phyloP scores from a whole-genome alignment of 768 basidiomycete species.

The Crucibulum laeve region DNA sequence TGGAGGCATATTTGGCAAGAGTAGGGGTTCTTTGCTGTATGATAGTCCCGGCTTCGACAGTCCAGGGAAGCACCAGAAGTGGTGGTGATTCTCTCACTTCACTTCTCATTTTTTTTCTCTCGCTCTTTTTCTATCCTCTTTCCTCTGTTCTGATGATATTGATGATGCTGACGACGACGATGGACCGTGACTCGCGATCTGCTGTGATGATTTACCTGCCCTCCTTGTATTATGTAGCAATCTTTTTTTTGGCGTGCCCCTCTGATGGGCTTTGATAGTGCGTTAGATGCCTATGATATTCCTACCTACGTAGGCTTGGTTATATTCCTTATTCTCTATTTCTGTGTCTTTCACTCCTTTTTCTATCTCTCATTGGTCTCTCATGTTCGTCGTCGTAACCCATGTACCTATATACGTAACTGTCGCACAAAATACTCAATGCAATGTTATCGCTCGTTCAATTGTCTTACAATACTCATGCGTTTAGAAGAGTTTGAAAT shows the following conservation, averaged over 20 bases:
- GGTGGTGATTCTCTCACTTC: constrained; percentile 49
- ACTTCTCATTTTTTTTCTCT: too few relatives aligned
- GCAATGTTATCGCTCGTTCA: too few relatives aligned
- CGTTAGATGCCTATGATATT: constrained; percentile 10
- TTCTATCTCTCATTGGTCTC: constrained; percentile 5
- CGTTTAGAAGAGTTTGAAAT: too few relatives aligned
- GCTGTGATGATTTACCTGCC: neutral
- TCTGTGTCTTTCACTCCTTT: constrained; percentile 1
- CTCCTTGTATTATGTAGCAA: neutral
- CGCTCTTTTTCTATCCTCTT: too few relatives aligned
- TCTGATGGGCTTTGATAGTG: too few relatives aligned
- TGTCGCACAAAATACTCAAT: too few relatives aligned
- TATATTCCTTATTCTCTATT: constrained; percentile 7
- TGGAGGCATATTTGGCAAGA: constrained; percentile 60
- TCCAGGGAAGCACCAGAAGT: constrained; percentile 48
- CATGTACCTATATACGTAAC: neutral
- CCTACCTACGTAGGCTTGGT: constrained; percentile 9
- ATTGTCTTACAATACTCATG: too few relatives aligned
- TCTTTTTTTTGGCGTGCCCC: neutral
- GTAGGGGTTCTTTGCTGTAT: constrained; percentile 52
- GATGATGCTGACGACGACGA: too few relatives aligned
- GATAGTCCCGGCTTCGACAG: constrained; percentile 67
- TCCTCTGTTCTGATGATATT: too few relatives aligned
- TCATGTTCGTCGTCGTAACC: constrained; percentile 1
- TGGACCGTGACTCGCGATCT: neutral